These are phyloP conservation scores for Ilex asprella DNA, from an alignment of 257 asterid species.

Conservation along the genomic window DNA sequence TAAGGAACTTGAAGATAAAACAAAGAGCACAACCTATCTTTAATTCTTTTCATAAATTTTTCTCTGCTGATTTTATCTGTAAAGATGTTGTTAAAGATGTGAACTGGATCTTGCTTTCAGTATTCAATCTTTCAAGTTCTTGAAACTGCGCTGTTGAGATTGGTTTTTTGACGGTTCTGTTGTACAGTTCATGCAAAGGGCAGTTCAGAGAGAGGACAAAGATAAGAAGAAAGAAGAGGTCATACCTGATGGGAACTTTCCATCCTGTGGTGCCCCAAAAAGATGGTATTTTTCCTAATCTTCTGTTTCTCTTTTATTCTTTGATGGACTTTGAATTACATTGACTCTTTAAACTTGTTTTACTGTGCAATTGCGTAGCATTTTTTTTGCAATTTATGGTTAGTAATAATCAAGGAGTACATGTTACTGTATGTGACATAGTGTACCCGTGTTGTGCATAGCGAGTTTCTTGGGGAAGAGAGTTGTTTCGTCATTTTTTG, in stretches of 20 bases:
- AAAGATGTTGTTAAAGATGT: background rate
- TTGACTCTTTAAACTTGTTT: background rate
- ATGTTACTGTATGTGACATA: too few species aligned
- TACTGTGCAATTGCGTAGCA: too few species aligned
- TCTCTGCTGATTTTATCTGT: background rate
- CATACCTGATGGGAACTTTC: conserved; percentile 46
- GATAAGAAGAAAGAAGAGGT: conserved; percentile 34
- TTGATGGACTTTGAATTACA: background rate
- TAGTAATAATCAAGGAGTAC: too few species aligned
- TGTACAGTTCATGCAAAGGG: conserved; percentile 93
- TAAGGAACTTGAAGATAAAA: conserved; percentile 83
- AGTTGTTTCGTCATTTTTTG: too few species aligned
- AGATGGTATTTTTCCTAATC: conserved; percentile 48
- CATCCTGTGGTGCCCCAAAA: conserved; percentile 34
- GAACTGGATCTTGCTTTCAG: background rate
- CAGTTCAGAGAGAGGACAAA: conserved; percentile 55
- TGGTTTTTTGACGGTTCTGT: background rate
- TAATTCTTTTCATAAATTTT: background rate
- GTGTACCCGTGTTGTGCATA: too few species aligned
- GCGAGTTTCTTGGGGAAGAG: too few species aligned
- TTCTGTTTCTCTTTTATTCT: background rate
- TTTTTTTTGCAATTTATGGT: too few species aligned
- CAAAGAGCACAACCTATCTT: background rate
- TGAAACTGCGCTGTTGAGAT: conserved; percentile 4
- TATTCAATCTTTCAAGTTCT: background rate